Evolutionary conservation across 2,329 filamentous ascomycete species (phyloP).

Genomic region (Raffaelea albimanens): DNA sequence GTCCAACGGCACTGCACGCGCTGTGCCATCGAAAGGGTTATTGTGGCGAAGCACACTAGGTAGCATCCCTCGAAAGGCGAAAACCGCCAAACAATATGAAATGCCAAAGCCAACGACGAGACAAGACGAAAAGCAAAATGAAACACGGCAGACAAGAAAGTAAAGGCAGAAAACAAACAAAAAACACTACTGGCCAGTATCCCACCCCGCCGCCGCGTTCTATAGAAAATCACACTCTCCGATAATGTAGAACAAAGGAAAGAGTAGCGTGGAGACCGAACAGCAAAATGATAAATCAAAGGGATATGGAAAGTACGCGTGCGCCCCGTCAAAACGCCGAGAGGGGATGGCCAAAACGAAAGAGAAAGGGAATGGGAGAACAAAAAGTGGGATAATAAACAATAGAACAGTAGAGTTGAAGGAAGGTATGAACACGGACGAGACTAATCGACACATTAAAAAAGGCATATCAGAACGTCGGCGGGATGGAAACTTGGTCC

Average conservation of each 20-base stretch:
- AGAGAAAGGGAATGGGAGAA: background rate
- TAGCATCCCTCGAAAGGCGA: too few relatives aligned
- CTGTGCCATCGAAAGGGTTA: too few relatives aligned
- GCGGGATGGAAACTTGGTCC: slow-evolving; percentile 29
- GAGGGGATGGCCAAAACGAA: background rate
- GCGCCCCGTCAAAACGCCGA: too few relatives aligned
- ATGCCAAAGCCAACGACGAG: background rate
- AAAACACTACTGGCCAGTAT: background rate
- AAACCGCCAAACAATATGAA: background rate
- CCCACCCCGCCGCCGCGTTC: background rate
- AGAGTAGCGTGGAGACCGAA: background rate
- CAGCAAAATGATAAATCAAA: background rate
- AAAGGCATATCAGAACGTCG: slow-evolving; percentile 1
- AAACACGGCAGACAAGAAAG: background rate
- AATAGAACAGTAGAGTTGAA: too few relatives aligned
- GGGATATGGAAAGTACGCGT: background rate
- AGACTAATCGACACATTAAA: too few relatives aligned
- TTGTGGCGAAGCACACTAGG: too few relatives aligned
- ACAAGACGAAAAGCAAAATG: background rate
- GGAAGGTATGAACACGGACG: too few relatives aligned
- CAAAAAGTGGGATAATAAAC: too few relatives aligned
- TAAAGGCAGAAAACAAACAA: background rate
- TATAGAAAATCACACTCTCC: background rate
- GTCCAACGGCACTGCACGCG: too few relatives aligned
- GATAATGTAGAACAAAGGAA: background rate